Evolutionary conservation across 2,329 filamentous ascomycete genomes (phyloP), one percentile per base, ranked within the genome.

Genomic region (Aspergillus eucalypticola): DNA sequence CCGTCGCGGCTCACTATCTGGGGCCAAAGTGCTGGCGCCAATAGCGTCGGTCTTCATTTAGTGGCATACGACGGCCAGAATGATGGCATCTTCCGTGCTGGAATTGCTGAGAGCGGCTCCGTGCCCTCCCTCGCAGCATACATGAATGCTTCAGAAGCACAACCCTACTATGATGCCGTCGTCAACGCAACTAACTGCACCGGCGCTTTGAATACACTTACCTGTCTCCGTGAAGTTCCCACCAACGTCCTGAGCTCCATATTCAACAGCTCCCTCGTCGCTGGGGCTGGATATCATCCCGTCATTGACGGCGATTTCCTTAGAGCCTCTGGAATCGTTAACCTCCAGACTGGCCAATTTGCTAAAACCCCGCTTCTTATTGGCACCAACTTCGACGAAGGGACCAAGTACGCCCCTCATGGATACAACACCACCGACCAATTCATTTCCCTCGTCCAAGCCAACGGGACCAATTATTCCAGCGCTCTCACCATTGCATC

Each of bases 31-130:
- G 56, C 66, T 5, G 66, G 66, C 1, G 66, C 59, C n/a, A 44
- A 58, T 6, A 60, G 56, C 38, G 64, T 70, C 21, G 63, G 65
- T 8, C 56, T 62, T 8, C 64, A 67, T 11, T 46, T 67, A 5
- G 41, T 64, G 5, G 67, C 68, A 5, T 69, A 67, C 49, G 59
- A 57, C 5, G 68, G 68, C 15, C 61, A 61, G 2, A 62, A 67
- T 48, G 66, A 67, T 42, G 46, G 54, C n/a, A 58, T 70, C 7
- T 70, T 70, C 49, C 61, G 62, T n/a, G 63, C 54, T 2, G 68
- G 62, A 4, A 70, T 70, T 54, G 52, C 52, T 15, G 60, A 65
- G 19, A 64, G 64, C 41, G 64, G 67, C 2, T 48, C 23, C 5
- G 55, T 58, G 15, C 56, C 53, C 15, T 56, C 42, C 25, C 56